Evolutionary conservation across 345 rosid genomes (phyloP).

Genomic region (Eucalyptus curtisii): DNA sequence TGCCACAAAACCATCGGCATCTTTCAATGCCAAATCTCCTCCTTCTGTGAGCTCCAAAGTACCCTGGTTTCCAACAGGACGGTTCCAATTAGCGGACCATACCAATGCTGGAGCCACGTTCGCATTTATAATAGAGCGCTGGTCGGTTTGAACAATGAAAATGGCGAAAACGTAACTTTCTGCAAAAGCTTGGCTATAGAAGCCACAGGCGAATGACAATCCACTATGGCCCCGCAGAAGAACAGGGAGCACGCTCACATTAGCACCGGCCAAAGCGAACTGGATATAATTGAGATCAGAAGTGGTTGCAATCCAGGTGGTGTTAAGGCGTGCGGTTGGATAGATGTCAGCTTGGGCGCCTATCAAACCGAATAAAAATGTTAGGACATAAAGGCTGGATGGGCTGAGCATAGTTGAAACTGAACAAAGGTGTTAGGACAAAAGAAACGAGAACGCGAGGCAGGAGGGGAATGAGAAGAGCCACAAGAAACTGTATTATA

Average conservation of each 20-base stretch:
- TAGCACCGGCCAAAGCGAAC: neutral
- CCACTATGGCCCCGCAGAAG: neutral
- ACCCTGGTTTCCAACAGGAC: neutral
- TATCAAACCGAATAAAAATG: neutral
- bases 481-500: neutral
- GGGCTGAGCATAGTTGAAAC: neutral
- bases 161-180: neutral
- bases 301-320: neutral
- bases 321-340: neutral
- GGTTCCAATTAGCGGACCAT: neutral
- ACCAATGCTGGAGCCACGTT: neutral
- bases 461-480: neutral
- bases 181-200: neutral
- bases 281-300: neutral
- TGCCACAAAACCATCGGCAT: neutral
- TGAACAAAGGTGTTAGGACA: neutral
- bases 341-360: neutral
- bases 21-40: too few species aligned
- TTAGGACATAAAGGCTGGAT: neutral
- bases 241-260: neutral
- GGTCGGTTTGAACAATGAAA: neutral
- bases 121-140: neutral
- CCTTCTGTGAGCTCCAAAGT: neutral
- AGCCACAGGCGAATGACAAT: neutral
- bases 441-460: neutral